A percentile compares a stretch with the other conserved stretches of the same genome.
Evolutionary conservation across 208 protist genomes (phyloP).

Genomic region (Strigomonas culicis): DNA sequence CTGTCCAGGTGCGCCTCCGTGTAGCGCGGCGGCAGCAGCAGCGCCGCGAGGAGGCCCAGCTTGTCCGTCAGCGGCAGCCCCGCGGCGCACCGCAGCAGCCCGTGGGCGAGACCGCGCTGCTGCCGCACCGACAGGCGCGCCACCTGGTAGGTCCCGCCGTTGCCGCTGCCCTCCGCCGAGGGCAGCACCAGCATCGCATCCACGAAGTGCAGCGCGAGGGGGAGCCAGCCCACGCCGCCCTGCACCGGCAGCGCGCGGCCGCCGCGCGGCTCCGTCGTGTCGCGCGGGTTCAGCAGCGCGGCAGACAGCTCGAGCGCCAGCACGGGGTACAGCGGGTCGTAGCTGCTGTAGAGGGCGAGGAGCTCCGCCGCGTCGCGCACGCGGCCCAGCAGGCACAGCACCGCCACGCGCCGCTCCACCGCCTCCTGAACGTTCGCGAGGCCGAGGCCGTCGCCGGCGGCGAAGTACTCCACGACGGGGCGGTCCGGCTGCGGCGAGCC

Average conservation of each 20-base stretch:
- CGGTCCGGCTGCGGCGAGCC: neutral
- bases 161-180: neutral
- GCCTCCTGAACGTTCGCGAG: constrained; percentile 53
- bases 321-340: constrained; percentile 51
- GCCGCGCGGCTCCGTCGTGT: too few species aligned
- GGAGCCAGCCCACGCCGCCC: constrained; percentile 53
- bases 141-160: too few species aligned
- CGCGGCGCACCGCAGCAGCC: constrained; percentile 32
- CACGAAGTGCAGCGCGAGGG: constrained; percentile 44
- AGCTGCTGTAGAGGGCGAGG: constrained; percentile 37
- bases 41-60: constrained; percentile 39
- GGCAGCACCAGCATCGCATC: constrained; percentile 15
- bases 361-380: constrained; percentile 51
- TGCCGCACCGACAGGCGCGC: constrained; percentile 7
- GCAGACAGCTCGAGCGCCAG: constrained; percentile 58
- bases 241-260: too few species aligned
- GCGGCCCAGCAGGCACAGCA: constrained; percentile 54
- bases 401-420: constrained; percentile 71
- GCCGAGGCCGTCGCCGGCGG: constrained; percentile 50
- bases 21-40: constrained; percentile 46
- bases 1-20: constrained; percentile 26
- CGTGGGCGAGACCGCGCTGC: constrained; percentile 26
- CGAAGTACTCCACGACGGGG: constrained; percentile 18
- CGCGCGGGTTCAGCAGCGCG: constrained; percentile 1
- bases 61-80: constrained; percentile 45